Percentiles rank a stretch among this genome's conserved stretches.
These are phyloP conservation scores for Chenopodium quinoa DNA, from an alignment of 148 eudicot genomes.

Conservation along the genomic window DNA sequence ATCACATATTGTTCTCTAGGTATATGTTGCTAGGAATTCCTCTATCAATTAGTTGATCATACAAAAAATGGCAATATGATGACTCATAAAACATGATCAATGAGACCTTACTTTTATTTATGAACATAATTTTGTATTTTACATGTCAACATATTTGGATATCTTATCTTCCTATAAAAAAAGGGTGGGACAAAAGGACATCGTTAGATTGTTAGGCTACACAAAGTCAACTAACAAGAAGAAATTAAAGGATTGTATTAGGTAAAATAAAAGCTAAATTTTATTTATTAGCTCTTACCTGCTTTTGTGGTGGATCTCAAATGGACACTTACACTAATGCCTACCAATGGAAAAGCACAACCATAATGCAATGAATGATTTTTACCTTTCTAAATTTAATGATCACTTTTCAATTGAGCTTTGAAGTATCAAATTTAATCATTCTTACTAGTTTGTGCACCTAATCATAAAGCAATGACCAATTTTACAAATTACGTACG, in stretches of 20 bases:
- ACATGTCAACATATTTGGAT: too few species aligned
- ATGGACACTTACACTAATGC: not conserved
- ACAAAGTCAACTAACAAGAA: not conserved
- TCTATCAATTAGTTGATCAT: too few species aligned
- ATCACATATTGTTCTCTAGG: not conserved
- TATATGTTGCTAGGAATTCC: too few species aligned
- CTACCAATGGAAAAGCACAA: not conserved
- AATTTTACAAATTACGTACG: not conserved
- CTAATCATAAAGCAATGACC: not conserved
- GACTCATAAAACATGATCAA: too few species aligned
- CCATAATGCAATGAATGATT: not conserved
- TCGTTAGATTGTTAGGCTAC: too few species aligned
- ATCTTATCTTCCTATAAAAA: not conserved
- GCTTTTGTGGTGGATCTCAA: not conserved
- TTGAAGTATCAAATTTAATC: not conserved
- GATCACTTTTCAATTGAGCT: not conserved
- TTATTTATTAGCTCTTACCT: not conserved
- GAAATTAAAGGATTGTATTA: not conserved
- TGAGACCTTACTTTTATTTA: too few species aligned
- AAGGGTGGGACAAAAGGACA: not conserved
- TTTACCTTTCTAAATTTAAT: not conserved
- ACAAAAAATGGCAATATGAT: too few species aligned
- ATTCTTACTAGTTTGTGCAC: not conserved
- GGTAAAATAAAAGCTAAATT: not conserved
- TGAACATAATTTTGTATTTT: too few species aligned